phyloP scores from a whole-genome alignment of 176 grass and related monocot genomes.

The Pontederia crassipes region DNA sequence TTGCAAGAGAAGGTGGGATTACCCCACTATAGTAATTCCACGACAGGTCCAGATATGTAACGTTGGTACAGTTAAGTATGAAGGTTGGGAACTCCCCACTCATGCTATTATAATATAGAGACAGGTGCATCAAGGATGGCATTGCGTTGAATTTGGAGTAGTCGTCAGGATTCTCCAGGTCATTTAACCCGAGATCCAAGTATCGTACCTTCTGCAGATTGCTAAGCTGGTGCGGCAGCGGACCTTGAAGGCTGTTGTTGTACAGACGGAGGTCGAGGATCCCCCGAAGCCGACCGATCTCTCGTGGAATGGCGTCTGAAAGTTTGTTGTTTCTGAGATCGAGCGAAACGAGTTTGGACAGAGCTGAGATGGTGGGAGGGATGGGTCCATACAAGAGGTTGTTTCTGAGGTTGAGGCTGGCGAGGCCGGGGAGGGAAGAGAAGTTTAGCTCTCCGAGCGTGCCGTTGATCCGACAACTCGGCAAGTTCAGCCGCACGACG shows the following conservation, averaged over 20 bases:
- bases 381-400: conserved; percentile 46
- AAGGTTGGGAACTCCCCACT: conserved; percentile 30
- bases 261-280: conserved; percentile 50
- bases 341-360: conserved; percentile 27
- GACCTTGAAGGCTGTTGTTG: conserved; percentile 50
- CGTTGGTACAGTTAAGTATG: conserved; percentile 33
- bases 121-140: conserved; percentile 44
- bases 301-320: conserved; percentile 33
- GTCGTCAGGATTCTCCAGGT: conserved; percentile 25
- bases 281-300: conserved; percentile 43
- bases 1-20: conserved; percentile 33
- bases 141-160: conserved; percentile 32
- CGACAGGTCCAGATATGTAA: conserved; percentile 58
- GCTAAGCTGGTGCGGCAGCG: conserved; percentile 42
- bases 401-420: conserved; percentile 46
- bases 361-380: conserved; percentile 24
- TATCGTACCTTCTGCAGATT: conserved; percentile 29
- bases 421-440: conserved; percentile 27
- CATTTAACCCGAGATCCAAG: conserved; percentile 45
- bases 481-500: conserved; percentile 36
- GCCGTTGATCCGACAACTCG: conserved; percentile 34
- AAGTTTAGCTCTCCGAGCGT: conserved; percentile 47
- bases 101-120: conserved; percentile 45
- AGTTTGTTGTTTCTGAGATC: conserved; percentile 54
- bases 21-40: conserved; percentile 29